Evolutionary conservation across 2,329 filamentous ascomycete genomes (phyloP).

Genomic region (Emmonsiellopsis sp.): DNA sequence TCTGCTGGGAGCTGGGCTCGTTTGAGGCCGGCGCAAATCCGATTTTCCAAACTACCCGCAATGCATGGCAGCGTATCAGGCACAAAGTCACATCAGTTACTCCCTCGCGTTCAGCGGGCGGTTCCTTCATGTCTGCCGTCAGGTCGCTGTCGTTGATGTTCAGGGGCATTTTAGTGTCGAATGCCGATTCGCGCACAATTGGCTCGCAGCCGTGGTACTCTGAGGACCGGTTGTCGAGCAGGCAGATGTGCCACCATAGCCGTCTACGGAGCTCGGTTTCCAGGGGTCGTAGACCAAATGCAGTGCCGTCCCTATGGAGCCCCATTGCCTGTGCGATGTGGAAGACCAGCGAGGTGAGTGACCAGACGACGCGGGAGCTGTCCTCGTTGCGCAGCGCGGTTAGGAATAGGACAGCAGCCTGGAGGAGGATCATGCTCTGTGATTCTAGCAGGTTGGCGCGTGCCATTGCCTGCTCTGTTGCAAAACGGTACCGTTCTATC

Average conservation of each 20-base stretch:
- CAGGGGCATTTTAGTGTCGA: neutral
- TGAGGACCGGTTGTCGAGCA: neutral
- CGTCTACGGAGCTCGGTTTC: neutral
- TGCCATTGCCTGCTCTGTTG: conserved; percentile 50
- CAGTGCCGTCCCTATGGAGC: conserved; percentile 17
- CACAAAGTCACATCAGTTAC: neutral
- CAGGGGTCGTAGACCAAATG: neutral
- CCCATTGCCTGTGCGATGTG: conserved; percentile 23
- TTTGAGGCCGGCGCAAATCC: neutral
- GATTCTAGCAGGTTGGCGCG: conserved; percentile 51
- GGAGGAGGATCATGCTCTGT: conserved; percentile 48
- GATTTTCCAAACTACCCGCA: neutral
- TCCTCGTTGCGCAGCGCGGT: conserved; percentile 30
- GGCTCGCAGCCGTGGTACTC: neutral
- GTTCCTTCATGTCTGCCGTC: neutral
- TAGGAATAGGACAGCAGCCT: conserved; percentile 52
- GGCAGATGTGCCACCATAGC: neutral
- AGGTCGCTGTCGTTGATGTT: neutral
- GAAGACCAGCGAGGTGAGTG: conserved; percentile 21
- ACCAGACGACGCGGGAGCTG: conserved; percentile 19
- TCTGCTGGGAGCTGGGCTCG: neutral
- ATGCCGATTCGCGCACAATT: neutral
- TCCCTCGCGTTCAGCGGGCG: neutral
- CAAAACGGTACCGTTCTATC: conserved; percentile 47
- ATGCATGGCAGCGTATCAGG: neutral